A percentile compares a stretch with the other conserved stretches of the same genome.
Evolutionary conservation across 2,329 filamentous ascomycete genomes (phyloP).

Genomic region (Ophiostoma perfectum): DNA sequence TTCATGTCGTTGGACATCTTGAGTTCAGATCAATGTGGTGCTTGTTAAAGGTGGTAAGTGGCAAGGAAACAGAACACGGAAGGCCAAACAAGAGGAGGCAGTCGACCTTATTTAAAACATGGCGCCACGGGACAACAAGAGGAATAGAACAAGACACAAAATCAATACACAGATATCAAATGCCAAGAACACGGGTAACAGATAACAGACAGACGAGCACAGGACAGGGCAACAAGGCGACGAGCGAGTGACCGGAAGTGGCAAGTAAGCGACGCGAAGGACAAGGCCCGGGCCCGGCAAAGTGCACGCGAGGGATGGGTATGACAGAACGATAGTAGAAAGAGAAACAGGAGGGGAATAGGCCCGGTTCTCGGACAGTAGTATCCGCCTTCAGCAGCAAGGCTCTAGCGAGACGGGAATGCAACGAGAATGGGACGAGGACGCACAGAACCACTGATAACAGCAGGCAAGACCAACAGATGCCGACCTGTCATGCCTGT

Average conservation of each 20-base stretch:
- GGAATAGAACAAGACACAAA: no score
- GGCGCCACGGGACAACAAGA: background rate
- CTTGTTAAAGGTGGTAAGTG: background rate
- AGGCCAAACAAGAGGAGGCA: background rate
- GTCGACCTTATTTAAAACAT: background rate
- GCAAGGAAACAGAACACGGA: background rate
- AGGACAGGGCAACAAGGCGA: constrained; percentile 6
- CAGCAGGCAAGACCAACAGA: background rate
- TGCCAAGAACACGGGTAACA: background rate
- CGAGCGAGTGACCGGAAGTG: background rate
- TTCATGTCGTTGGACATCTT: background rate
- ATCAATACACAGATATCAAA: background rate
- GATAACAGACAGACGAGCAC: constrained; percentile 6
- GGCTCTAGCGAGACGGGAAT: background rate
- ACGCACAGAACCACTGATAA: background rate
- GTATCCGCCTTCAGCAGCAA: background rate
- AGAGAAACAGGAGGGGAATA: background rate
- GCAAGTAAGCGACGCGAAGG: constrained; percentile 7
- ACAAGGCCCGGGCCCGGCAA: background rate
- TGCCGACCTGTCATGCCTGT: background rate
- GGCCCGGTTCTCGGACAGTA: background rate
- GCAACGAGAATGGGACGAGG: background rate
- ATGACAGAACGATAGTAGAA: constrained; percentile 6
- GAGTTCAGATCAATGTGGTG: background rate
- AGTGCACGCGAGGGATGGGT: background rate